Conservation (phyloP, 108 stramenopile genomes). For the Aurantiochytrium sp. region DNA sequence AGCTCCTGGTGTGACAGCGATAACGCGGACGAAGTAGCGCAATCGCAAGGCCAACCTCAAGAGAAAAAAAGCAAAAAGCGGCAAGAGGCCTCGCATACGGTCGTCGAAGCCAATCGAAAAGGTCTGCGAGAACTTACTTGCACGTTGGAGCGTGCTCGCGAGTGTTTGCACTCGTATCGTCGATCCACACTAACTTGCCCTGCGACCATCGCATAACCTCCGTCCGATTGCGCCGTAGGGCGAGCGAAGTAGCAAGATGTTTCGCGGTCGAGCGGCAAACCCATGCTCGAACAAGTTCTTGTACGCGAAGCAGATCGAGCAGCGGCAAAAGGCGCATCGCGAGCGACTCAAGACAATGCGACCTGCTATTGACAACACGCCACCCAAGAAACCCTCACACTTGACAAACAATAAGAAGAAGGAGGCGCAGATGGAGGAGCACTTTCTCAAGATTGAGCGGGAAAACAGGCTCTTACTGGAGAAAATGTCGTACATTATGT, state of each 20-base stretch:
- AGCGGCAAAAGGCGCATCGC: conserved; percentile 23
- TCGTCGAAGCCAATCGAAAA: too few relatives aligned
- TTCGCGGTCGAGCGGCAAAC: conserved; percentile 23
- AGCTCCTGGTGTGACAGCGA: too few relatives aligned
- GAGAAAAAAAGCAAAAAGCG: too few relatives aligned
- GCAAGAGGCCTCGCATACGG: too few relatives aligned
- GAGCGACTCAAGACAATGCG: conserved; percentile 64
- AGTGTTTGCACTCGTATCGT: too few relatives aligned
- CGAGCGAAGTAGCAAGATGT: background rate
- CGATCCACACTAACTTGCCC: too few relatives aligned
- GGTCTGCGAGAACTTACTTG: too few relatives aligned
- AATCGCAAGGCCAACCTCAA: too few relatives aligned
- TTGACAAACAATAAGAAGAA: conserved; percentile 67
- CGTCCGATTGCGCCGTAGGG: too few relatives aligned
- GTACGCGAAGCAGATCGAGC: conserved; percentile 35
- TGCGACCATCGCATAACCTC: too few relatives aligned
- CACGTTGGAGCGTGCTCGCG: too few relatives aligned
- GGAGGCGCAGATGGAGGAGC: conserved; percentile 62
- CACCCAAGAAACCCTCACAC: conserved; percentile 52
- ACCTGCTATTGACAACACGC: conserved; percentile 67
- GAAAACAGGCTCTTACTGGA: conserved; percentile 72
- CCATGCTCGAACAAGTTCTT: conserved; percentile 14
- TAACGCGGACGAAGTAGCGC: too few relatives aligned
- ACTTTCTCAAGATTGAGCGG: conserved; percentile 64
- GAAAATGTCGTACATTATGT: conserved; percentile 77